A percentile compares a stretch with the other conserved stretches of the same genome.
Evolutionary conservation across 228 moss, liverwort and hornwort genomes (phyloP).

Genomic region (Sphagnum fallax): DNA sequence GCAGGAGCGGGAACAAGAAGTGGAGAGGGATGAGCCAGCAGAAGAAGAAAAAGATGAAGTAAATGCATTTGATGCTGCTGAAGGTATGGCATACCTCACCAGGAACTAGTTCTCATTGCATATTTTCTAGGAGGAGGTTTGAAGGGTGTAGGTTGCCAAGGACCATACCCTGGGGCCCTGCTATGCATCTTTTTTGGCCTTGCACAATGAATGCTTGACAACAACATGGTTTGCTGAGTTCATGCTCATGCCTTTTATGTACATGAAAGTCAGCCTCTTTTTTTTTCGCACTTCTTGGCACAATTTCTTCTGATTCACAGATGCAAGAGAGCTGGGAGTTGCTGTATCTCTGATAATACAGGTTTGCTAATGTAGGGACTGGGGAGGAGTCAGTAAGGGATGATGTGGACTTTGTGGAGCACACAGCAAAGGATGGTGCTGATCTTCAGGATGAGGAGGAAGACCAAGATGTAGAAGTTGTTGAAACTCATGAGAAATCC

Average conservation of each 20-base stretch:
- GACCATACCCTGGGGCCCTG: not conserved
- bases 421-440: constrained; percentile 13
- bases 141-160: not conserved
- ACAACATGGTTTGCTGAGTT: constrained; percentile 7
- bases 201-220: constrained; percentile 4
- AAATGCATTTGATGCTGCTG: not conserved
- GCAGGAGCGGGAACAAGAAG: constrained; percentile 1
- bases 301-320: not conserved
- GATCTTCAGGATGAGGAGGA: constrained; percentile 17
- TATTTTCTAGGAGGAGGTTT: not conserved
- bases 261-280: not conserved
- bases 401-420: constrained; percentile 6
- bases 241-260: not conserved
- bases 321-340: not conserved
- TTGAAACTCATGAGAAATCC: constrained; percentile 7
- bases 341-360: not conserved
- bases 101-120: not conserved
- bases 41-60: not conserved
- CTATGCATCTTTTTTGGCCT: too few species aligned
- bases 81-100: not conserved
- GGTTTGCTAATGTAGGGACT: not conserved
- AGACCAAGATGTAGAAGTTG: constrained; percentile 17
- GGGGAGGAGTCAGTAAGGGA: constrained; percentile 2
- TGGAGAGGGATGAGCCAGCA: constrained; percentile 4
- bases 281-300: not conserved